phyloP scores from a whole-genome alignment of 805 yeast genomes.

The Cyberlindnera mississippiensis region DNA sequence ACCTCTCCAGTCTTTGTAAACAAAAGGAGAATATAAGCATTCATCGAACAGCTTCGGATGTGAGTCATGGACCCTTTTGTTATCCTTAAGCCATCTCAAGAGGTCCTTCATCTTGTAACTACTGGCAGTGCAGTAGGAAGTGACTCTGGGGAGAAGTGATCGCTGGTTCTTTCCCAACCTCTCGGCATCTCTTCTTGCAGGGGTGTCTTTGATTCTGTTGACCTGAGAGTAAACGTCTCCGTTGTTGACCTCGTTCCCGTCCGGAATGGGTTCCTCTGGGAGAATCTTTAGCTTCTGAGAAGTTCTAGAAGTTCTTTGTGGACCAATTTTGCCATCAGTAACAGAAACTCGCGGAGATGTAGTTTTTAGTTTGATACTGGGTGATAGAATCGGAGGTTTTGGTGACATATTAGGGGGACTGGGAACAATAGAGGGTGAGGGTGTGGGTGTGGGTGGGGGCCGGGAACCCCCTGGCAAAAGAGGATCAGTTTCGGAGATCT shows the following conservation, averaged over 20 bases:
- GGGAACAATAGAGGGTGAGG: not conserved
- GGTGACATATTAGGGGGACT: not conserved
- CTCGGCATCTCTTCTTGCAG: constrained; percentile 93
- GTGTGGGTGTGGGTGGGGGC: not conserved
- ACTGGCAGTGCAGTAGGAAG: constrained; percentile 95
- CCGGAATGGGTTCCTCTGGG: constrained; percentile 52
- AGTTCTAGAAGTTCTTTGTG: constrained; percentile 72
- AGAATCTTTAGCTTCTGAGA: constrained; percentile 68
- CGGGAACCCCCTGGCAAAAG: no score
- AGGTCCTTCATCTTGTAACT: constrained; percentile 86
- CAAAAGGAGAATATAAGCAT: constrained; percentile 89
- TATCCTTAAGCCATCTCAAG: constrained; percentile 77
- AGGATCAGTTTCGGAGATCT: no score
- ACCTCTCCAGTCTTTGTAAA: constrained; percentile 72
- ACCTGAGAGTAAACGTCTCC: constrained; percentile 79
- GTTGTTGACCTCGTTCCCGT: constrained; percentile 13
- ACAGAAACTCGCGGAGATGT: not conserved
- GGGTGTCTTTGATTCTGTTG: constrained; percentile 74
- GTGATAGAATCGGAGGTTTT: not conserved
- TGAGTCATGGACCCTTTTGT: constrained; percentile 68
- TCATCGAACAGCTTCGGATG: constrained; percentile 90
- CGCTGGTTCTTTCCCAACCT: constrained; percentile 75
- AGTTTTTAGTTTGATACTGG: constrained; percentile 2
- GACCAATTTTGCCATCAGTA: constrained; percentile 46
- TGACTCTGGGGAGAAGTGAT: constrained; percentile 83